phyloP scores from a whole-genome alignment of 2,329 filamentous ascomycete species.

The Aureobasidium pullulans region DNA sequence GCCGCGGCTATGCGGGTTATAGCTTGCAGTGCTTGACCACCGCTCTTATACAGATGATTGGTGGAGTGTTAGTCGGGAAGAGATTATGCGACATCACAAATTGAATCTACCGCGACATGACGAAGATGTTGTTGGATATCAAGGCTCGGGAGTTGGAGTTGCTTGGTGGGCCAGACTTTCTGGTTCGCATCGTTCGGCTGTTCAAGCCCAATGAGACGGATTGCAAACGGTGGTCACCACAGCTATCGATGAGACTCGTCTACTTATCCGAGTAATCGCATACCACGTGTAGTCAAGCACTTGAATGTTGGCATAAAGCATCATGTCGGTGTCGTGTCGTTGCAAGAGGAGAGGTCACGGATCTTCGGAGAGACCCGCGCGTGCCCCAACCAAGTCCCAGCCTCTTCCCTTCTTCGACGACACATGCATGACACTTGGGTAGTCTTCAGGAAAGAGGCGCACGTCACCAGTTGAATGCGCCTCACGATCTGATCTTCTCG shows the following conservation, averaged over 20 bases:
- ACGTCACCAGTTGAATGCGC: not conserved
- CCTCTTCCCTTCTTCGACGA: constrained; percentile 3
- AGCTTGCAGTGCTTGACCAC: not conserved
- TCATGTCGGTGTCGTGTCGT: not conserved
- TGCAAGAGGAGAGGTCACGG: not conserved
- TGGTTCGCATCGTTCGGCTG: not conserved
- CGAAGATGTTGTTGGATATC: not conserved
- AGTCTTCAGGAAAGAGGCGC: not conserved
- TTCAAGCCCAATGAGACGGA: not conserved
- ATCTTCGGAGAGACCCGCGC: not conserved
- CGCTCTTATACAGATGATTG: not conserved
- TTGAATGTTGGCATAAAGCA: not conserved
- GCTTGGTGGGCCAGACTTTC: not conserved
- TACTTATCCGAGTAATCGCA: not conserved
- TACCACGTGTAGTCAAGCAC: not conserved
- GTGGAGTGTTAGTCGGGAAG: too few species aligned
- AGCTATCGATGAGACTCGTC: not conserved
- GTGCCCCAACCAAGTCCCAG: not conserved
- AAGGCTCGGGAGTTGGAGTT: not conserved
- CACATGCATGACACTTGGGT: constrained; percentile 6
- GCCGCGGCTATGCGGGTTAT: not conserved
- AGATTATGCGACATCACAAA: too few species aligned
- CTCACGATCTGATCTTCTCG: not conserved
- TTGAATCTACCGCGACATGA: not conserved
- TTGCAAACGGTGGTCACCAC: not conserved